These are phyloP conservation scores for Lactarius deliciosus DNA, from an alignment of 768 basidiomycete genomes.

Conservation along the genomic window DNA sequence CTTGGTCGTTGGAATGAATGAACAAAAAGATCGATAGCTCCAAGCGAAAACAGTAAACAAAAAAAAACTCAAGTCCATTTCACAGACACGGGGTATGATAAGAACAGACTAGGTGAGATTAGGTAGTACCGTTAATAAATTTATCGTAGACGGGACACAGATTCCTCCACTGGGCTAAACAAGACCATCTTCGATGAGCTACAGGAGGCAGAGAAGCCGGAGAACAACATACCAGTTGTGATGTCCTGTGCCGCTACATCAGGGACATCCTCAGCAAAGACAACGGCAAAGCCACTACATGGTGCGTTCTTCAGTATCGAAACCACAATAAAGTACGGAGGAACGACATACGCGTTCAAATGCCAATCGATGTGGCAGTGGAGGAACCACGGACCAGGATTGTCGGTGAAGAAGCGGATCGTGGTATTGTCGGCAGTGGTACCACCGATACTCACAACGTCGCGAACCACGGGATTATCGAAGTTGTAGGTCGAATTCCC, in stretches of 20 bases:
- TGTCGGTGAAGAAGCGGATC: constrained; percentile 1
- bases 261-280: not conserved
- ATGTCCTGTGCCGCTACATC: not conserved
- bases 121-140: not conserved
- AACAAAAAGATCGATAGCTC: not conserved
- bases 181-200: not conserved
- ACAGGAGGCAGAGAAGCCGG: not conserved
- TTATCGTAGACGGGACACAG: not conserved
- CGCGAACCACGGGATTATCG: not conserved
- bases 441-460: not conserved
- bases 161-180: not conserved
- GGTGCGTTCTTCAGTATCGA: not conserved
- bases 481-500: not conserved
- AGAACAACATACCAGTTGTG: not conserved
- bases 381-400: not conserved
- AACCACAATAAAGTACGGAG: not conserved
- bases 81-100: not conserved
- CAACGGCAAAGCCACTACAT: not conserved
- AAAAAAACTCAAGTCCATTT: not conserved
- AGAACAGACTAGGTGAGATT: not conserved
- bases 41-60: not conserved
- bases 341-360: not conserved
- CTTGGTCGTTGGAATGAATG: not conserved
- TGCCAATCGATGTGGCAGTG: constrained; percentile 3
- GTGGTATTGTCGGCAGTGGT: not conserved